A percentile compares a stretch with the other conserved stretches of the same genome.
Conservation (phyloP, 75 land plant species). For the Pinus taeda region DNA sequence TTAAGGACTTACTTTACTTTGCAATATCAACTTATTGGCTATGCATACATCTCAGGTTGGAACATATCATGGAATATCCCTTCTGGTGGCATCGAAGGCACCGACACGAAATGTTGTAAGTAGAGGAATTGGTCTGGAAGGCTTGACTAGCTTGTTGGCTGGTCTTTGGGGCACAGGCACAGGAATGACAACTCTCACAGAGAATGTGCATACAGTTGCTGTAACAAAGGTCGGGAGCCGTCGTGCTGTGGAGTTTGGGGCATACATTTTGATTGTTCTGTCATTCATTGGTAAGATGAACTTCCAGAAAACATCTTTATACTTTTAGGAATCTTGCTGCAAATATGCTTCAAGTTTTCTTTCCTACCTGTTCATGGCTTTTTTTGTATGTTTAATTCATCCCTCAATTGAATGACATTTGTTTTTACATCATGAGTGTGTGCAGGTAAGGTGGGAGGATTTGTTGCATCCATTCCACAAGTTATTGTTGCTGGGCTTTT, state of each 20-base stretch:
- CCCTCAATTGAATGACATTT: background rate
- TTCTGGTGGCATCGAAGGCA: conserved; percentile 62
- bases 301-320: background rate
- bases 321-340: background rate
- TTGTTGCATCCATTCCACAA: conserved; percentile 48
- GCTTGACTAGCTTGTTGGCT: no score
- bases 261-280: background rate
- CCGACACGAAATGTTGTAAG: conserved; percentile 85
- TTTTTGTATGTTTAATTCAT: background rate
- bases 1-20: background rate
- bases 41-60: conserved; percentile 61
- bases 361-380: background rate
- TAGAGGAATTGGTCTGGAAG: no score
- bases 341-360: conserved; percentile 2
- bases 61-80: conserved; percentile 77
- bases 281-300: conserved; percentile 74
- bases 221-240: no score
- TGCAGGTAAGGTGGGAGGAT: conserved; percentile 43
- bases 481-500: conserved; percentile 49
- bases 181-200: no score
- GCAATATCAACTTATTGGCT: background rate
- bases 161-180: no score
- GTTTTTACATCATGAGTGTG: conserved; percentile 1
- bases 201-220: no score
- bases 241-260: no score